Evolutionary conservation across 768 basidiomycete species (phyloP).

Genomic region (Rhodosporidiobolus sp.): DNA sequence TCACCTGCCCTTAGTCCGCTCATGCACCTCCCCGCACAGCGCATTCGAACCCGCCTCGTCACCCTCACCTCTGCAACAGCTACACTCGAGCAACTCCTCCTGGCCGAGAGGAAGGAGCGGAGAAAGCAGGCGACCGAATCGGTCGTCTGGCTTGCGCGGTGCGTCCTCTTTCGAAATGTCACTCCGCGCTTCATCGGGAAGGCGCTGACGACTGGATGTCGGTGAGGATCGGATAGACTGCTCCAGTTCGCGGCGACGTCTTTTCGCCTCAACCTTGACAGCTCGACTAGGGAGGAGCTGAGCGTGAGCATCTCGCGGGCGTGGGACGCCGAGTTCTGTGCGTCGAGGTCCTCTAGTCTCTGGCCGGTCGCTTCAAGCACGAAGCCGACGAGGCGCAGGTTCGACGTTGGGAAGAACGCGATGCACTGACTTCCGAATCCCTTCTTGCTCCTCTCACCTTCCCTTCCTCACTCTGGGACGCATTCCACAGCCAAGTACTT

Average conservation of each 20-base stretch:
- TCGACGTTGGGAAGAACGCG: neutral
- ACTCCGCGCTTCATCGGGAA: neutral
- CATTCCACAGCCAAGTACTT: slow-evolving; percentile 5
- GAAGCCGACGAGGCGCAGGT: neutral
- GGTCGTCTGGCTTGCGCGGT: slow-evolving; percentile 10
- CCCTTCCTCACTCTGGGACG: neutral
- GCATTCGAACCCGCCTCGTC: neutral
- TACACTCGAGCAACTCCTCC: slow-evolving; percentile 13
- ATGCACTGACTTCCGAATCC: neutral
- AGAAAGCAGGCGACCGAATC: slow-evolving; percentile 1
- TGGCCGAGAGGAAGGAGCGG: neutral
- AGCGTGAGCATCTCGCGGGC: neutral
- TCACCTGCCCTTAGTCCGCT: neutral
- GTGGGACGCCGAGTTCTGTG: slow-evolving; percentile 20
- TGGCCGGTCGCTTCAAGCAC: neutral
- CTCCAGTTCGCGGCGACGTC: neutral
- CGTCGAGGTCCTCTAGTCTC: neutral
- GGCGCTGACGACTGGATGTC: fast-evolving
- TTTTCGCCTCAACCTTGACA: neutral
- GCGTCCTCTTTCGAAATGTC: neutral
- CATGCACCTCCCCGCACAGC: neutral
- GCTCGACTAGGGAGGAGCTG: slow-evolving; percentile 2
- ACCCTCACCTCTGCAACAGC: neutral
- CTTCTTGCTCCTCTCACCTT: neutral
- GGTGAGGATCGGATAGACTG: neutral